Evolutionary conservation across 306 rosid genomes (phyloP).

Genomic region (Lagenaria siceraria): DNA sequence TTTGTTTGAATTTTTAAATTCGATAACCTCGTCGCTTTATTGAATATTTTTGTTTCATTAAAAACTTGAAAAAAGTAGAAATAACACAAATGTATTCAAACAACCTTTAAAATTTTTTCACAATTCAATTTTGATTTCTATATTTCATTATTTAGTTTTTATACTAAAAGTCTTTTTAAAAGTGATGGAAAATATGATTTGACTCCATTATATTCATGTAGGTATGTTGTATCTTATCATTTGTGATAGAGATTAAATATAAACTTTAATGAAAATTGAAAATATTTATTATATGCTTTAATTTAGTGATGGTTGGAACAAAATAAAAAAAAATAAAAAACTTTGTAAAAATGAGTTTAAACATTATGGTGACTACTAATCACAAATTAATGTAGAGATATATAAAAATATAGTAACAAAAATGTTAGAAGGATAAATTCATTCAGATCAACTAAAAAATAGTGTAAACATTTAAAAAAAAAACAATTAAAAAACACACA

Average conservation of each 20-base stretch:
- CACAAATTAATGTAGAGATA: too few relatives aligned
- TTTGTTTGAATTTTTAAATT: too few relatives aligned
- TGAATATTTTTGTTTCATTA: too few relatives aligned
- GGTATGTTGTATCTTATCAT: not conserved
- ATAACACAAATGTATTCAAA: too few relatives aligned
- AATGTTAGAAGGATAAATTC: not conserved
- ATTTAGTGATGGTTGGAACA: not conserved
- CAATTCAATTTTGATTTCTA: not conserved
- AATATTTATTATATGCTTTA: not conserved
- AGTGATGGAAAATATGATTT: not conserved
- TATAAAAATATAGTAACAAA: too few relatives aligned
- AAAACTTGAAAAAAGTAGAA: too few relatives aligned
- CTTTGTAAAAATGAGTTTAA: not conserved
- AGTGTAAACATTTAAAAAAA: too few relatives aligned
- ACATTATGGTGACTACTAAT: too few relatives aligned
- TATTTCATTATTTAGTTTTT: not conserved
- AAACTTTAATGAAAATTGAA: not conserved
- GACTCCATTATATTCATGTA: not conserved
- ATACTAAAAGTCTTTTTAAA: not conserved
- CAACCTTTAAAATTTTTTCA: too few relatives aligned
- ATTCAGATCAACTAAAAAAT: not conserved
- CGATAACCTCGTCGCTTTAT: too few relatives aligned
- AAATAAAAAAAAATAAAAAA: not conserved
- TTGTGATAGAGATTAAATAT: not conserved
- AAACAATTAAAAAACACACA: not conserved